Conservation (phyloP, 495 filamentous ascomycete genomes). For the Lasiosphaeria miniovina region DNA sequence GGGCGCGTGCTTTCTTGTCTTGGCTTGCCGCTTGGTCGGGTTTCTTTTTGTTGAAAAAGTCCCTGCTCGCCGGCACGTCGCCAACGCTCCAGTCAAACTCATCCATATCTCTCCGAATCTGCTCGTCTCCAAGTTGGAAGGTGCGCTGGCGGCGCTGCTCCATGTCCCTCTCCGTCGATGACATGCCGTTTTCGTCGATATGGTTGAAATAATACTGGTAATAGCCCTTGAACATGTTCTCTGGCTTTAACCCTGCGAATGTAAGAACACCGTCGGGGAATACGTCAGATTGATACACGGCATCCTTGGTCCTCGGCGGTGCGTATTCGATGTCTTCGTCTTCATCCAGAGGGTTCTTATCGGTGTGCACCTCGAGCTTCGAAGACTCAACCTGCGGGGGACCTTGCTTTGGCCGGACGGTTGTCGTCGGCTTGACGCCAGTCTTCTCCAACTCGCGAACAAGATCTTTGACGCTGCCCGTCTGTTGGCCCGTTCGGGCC, state of each 20-base stretch:
- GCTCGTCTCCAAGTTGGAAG: slow-evolving; percentile 55
- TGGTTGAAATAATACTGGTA: slow-evolving; percentile 63
- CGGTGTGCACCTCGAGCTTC: slow-evolving; percentile 43
- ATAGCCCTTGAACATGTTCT: slow-evolving; percentile 68
- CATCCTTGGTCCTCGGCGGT: slow-evolving; percentile 51
- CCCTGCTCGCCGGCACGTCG: slow-evolving; percentile 33
- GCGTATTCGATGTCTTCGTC: slow-evolving; percentile 60
- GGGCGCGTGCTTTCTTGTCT: slow-evolving; percentile 25
- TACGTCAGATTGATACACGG: slow-evolving; percentile 75
- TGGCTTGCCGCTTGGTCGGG: slow-evolving; percentile 13
- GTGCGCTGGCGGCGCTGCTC: slow-evolving; percentile 52
- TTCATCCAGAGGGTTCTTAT: slow-evolving; percentile 35
- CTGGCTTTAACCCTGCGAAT: slow-evolving; percentile 46
- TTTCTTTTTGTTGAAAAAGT: slow-evolving; percentile 33
- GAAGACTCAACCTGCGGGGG: slow-evolving; percentile 42
- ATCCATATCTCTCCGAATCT: slow-evolving; percentile 56
- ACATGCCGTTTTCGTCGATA: slow-evolving; percentile 65
- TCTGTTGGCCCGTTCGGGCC: slow-evolving; percentile 62
- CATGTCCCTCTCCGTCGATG: slow-evolving; percentile 57
- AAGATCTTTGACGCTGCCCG: slow-evolving; percentile 40
- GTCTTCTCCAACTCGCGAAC: slow-evolving; percentile 44
- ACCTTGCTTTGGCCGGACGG: slow-evolving; percentile 36
- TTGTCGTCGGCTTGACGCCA: slow-evolving; percentile 34
- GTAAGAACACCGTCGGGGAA: slow-evolving; percentile 56
- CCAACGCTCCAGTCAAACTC: slow-evolving; percentile 53